phyloP scores from a whole-genome alignment of 139 green algal genomes.

The Chlamydomonas urium region DNA sequence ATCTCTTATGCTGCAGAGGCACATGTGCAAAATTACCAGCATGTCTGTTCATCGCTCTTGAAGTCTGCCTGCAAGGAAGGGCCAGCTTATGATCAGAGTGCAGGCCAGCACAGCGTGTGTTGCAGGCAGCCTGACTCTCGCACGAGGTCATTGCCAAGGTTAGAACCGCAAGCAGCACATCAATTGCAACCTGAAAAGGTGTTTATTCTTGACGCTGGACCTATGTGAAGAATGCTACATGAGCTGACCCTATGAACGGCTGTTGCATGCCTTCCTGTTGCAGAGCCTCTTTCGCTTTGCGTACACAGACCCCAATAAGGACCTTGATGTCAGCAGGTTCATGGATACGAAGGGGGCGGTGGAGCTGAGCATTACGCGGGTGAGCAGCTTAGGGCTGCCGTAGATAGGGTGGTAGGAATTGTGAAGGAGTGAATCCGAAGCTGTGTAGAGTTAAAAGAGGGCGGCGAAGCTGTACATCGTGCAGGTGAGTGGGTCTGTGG shows the following conservation, averaged over 20 bases:
- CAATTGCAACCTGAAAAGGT: too few relatives aligned
- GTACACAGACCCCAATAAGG: slow-evolving; percentile 55
- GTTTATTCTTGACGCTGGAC: neutral
- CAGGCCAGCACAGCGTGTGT: neutral
- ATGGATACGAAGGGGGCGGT: neutral
- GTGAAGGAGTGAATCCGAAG: slow-evolving; percentile 1
- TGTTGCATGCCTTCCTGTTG: neutral
- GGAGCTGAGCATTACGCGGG: neutral
- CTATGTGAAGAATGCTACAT: neutral
- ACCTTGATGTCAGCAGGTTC: slow-evolving; percentile 50
- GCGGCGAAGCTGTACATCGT: neutral
- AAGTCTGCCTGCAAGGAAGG: too few relatives aligned
- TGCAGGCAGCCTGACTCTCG: neutral
- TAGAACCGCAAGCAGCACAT: neutral
- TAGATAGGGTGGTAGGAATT: too few relatives aligned
- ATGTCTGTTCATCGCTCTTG: too few relatives aligned
- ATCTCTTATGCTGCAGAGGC: too few relatives aligned
- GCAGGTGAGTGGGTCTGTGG: neutral
- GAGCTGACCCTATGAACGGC: too few relatives aligned
- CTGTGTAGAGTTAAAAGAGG: neutral
- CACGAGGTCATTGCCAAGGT: neutral
- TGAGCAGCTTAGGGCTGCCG: too few relatives aligned
- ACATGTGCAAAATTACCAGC: too few relatives aligned
- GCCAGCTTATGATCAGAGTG: too few relatives aligned
- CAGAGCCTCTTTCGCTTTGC: slow-evolving; percentile 33